Evolutionary conservation across 495 filamentous ascomycete genomes (phyloP).

Genomic region (Apiosordaria backusii): DNA sequence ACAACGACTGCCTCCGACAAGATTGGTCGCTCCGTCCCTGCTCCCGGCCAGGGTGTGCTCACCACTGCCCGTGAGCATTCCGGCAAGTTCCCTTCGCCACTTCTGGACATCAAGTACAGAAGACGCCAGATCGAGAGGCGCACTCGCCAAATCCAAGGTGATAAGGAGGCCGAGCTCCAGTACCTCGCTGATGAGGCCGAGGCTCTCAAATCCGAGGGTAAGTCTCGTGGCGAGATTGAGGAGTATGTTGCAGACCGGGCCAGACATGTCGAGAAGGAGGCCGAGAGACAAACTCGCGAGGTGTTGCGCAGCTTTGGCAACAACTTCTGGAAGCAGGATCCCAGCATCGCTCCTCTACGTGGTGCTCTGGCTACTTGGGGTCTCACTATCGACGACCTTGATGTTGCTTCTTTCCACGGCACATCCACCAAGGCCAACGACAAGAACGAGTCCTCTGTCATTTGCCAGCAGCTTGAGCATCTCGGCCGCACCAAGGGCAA

Average conservation of each 20-base stretch:
- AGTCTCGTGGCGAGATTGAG: conserved; percentile 62
- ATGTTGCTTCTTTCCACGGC: conserved; percentile 95
- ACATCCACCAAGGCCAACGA: conserved; percentile 98
- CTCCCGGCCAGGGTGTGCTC: conserved; percentile 92
- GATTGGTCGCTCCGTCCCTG: conserved; percentile 95
- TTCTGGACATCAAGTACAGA: conserved; percentile 95
- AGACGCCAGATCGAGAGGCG: conserved; percentile 90
- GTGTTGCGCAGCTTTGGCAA: conserved; percentile 88
- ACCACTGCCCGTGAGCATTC: conserved; percentile 92
- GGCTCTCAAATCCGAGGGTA: conserved; percentile 80
- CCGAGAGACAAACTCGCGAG: conserved; percentile 84
- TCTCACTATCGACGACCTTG: conserved; percentile 93
- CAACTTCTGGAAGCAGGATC: conserved; percentile 96
- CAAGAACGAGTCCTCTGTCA: conserved; percentile 98
- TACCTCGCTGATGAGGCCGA: conserved; percentile 88
- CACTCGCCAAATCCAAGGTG: conserved; percentile 86
- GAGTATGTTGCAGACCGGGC: conserved; percentile 86
- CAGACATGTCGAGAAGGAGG: conserved; percentile 83
- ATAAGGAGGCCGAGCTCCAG: conserved; percentile 91
- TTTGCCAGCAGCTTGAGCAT: conserved; percentile 94
- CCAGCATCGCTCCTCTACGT: conserved; percentile 88
- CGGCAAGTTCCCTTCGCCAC: conserved; percentile 87
- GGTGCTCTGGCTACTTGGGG: conserved; percentile 96
- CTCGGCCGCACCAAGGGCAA: conserved; percentile 95
- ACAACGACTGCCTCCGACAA: conserved; percentile 99